A percentile compares a stretch with the other conserved stretches of the same genome.
These are phyloP conservation scores for Cardamine chenopodiifolia DNA, from an alignment of 345 rosid species.

Conservation along the genomic window DNA sequence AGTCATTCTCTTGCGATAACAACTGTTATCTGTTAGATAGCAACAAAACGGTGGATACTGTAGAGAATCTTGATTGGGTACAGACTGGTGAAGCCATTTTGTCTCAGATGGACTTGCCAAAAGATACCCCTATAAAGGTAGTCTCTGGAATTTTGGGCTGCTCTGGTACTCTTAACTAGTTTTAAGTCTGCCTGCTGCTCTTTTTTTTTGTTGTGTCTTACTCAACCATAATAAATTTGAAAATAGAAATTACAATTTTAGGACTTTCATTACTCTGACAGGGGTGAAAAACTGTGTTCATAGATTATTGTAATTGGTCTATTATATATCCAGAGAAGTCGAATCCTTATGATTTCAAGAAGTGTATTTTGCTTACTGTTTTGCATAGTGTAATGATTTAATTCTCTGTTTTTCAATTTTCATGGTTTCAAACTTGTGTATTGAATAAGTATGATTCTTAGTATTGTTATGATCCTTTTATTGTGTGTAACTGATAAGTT, in stretches of 20 bases:
- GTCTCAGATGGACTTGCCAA: conserved; percentile 60
- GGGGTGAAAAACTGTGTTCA: neutral
- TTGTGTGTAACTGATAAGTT: conserved; percentile 17
- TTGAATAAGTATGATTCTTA: neutral
- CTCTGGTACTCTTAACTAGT: neutral
- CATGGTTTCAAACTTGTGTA: neutral
- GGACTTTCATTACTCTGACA: neutral
- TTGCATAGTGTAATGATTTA: neutral
- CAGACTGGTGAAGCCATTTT: conserved; percentile 61
- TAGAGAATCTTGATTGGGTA: conserved; percentile 61
- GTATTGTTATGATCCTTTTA: neutral
- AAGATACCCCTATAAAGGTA: conserved; percentile 71
- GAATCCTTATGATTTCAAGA: neutral
- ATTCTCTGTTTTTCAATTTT: no score
- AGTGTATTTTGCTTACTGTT: neutral
- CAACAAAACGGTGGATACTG: conserved; percentile 41
- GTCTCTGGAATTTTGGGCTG: neutral
- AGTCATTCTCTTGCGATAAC: conserved; percentile 52
- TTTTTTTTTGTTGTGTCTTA: conserved; percentile 15
- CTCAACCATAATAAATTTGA: neutral
- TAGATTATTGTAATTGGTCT: neutral
- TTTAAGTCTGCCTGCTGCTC: neutral
- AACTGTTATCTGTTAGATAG: conserved; percentile 51
- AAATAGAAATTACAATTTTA: neutral
- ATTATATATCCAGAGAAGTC: neutral